Conservation (phyloP, 1,139 yeast species). For the Pichia sp. region DNA sequence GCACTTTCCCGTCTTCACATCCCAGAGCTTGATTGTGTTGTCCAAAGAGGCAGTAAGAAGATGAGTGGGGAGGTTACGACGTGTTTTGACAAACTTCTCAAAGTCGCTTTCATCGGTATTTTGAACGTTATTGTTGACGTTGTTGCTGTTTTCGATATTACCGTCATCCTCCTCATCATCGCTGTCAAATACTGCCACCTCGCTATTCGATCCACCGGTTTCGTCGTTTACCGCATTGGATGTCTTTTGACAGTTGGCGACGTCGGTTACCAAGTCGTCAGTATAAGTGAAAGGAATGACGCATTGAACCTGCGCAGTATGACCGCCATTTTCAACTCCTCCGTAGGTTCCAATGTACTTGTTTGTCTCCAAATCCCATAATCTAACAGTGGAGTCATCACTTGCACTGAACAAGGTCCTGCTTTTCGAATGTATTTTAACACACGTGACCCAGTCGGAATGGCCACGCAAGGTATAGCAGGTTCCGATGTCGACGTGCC, state of each 20-base stretch:
- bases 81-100: constrained; percentile 13
- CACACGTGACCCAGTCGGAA: constrained; percentile 86
- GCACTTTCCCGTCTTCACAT: constrained; percentile 78
- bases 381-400: constrained; percentile 85
- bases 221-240: background rate
- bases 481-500: constrained; percentile 93
- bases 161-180: constrained; percentile 22
- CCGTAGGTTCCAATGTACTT: constrained; percentile 76
- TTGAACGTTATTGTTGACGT: constrained; percentile 13
- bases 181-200: constrained; percentile 34
- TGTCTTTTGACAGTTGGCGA: constrained; percentile 24
- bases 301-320: constrained; percentile 85
- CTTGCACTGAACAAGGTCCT: constrained; percentile 80
- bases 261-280: constrained; percentile 45
- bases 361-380: constrained; percentile 89
- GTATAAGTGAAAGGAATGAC: constrained; percentile 77
- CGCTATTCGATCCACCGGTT: constrained; percentile 10
- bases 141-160: no score
- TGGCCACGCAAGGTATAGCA: constrained; percentile 93
- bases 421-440: constrained; percentile 76
- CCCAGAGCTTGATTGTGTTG: constrained; percentile 93
- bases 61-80: constrained; percentile 62
- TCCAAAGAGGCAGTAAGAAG: constrained; percentile 83
- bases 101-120: constrained; percentile 11
- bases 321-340: constrained; percentile 62